phyloP scores from a whole-genome alignment of 805 yeast species.

The Barnettozyma pratensis region DNA sequence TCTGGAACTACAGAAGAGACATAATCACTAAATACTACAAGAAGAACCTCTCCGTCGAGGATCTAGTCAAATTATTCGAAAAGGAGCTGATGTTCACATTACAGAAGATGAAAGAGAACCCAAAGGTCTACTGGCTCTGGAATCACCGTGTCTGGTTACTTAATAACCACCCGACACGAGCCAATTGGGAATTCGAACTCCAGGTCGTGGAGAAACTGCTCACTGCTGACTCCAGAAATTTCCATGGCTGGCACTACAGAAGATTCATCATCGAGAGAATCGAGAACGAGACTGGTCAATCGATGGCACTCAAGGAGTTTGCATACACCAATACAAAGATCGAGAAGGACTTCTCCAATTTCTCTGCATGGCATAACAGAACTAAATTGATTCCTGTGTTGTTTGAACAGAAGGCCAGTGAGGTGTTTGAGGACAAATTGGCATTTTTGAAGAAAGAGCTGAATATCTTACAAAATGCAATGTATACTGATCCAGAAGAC shows the following conservation, averaged over 20 bases:
- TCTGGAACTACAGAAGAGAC: conserved; percentile 88
- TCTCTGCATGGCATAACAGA: conserved; percentile 94
- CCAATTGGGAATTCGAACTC: conserved; percentile 71
- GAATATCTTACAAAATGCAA: conserved; percentile 69
- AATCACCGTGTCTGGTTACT: conserved; percentile 85
- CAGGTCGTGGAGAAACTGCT: conserved; percentile 63
- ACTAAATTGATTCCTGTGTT: conserved; percentile 59
- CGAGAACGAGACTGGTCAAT: conserved; percentile 23
- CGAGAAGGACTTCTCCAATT: conserved; percentile 81
- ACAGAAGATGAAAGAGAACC: conserved; percentile 54
- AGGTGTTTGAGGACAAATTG: conserved; percentile 26
- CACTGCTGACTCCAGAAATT: conserved; percentile 74
- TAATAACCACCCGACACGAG: conserved; percentile 37
- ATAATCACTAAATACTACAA: conserved; percentile 33
- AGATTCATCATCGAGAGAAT: conserved; percentile 53
- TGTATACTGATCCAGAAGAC: conserved; percentile 90
- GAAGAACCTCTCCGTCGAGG: conserved; percentile 15
- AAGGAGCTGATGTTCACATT: conserved; percentile 60
- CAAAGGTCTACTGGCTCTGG: conserved; percentile 98
- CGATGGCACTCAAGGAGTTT: conserved; percentile 49
- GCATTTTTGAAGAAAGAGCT: conserved; percentile 52
- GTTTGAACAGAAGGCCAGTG: conserved; percentile 25
- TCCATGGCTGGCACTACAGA: conserved; percentile 95
- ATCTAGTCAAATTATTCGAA: conserved; percentile 33
- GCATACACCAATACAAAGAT: conserved; percentile 74